Evolutionary conservation across 1,284 basidiomycete genomes (phyloP).

Genomic region (Lignosus rhinocerotis): DNA sequence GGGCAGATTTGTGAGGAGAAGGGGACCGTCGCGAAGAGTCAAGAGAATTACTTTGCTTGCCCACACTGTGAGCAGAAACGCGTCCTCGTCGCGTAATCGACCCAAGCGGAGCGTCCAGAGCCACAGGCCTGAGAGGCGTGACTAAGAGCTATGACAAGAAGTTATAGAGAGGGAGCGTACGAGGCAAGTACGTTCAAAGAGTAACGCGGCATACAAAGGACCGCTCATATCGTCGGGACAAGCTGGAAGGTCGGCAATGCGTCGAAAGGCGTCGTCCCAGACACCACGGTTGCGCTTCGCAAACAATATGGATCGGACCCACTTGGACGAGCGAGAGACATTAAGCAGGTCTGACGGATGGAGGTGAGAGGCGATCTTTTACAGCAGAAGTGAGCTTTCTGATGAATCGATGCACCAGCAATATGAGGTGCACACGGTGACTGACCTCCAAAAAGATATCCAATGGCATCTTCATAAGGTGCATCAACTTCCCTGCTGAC

Average conservation of each 20-base stretch:
- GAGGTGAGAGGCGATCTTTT: constrained; percentile 26
- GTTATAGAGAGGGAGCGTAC: background rate
- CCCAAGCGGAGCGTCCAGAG: background rate
- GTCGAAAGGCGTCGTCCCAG: constrained; percentile 15
- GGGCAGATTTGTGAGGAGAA: background rate
- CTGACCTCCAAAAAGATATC: constrained; percentile 33
- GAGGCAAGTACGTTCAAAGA: constrained; percentile 9
- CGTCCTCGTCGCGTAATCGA: constrained; percentile 2
- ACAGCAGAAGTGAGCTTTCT: background rate
- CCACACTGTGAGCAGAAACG: constrained; percentile 10
- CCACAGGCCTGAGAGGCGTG: constrained; percentile 3
- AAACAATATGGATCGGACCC: constrained; percentile 20
- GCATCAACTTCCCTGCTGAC: background rate
- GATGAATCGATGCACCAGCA: background rate
- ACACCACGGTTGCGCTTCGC: background rate
- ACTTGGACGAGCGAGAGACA: constrained; percentile 27
- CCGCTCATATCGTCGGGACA: constrained; percentile 14
- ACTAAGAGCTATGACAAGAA: background rate
- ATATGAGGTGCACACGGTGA: background rate
- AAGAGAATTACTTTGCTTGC: background rate
- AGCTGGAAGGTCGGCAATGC: constrained; percentile 8
- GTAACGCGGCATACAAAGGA: constrained; percentile 12
- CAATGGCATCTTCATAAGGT: constrained; percentile 20
- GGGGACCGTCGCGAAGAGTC: background rate
- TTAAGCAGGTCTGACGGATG: constrained; percentile 30